phyloP scores from a whole-genome alignment of 139 green algal species.

The Coelastrella sp. region DNA sequence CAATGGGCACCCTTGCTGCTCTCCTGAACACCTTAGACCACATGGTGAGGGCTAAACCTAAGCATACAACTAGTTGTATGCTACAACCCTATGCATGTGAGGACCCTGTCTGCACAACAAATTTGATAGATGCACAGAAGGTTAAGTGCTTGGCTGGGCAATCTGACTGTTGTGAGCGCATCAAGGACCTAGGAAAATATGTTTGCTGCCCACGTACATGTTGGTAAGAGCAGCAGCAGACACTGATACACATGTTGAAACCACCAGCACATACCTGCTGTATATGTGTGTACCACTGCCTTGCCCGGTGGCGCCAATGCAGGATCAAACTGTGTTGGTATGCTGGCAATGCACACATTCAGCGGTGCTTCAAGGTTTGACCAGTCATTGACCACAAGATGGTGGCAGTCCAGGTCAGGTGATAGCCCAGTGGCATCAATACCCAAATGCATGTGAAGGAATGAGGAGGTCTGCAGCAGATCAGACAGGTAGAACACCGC shows the following conservation, averaged over 20 bases:
- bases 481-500: no score
- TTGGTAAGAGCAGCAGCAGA: neutral
- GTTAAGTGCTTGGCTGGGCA: no score
- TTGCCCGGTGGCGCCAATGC: slow-evolving; percentile 74
- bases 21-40: no score
- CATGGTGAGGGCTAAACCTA: no score
- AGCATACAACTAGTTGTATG: no score
- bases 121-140: no score
- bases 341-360: slow-evolving; percentile 78
- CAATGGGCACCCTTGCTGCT: slow-evolving; percentile 38
- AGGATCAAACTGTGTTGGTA: slow-evolving; percentile 82
- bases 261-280: neutral
- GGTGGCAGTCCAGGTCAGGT: slow-evolving; percentile 82
- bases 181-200: no score
- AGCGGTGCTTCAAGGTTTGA: slow-evolving; percentile 65
- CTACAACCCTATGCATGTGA: no score
- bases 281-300: slow-evolving; percentile 71
- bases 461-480: slow-evolving; percentile 67
- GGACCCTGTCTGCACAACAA: no score
- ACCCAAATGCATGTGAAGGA: slow-evolving; percentile 94
- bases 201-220: neutral
- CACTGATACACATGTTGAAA: neutral
- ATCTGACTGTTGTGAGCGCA: no score
- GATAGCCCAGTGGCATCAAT: slow-evolving; percentile 82
- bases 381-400: slow-evolving; percentile 87